Base-by-base conservation (phyloP, 257 asterid species). In the Primulina huaijiensis region DNA sequence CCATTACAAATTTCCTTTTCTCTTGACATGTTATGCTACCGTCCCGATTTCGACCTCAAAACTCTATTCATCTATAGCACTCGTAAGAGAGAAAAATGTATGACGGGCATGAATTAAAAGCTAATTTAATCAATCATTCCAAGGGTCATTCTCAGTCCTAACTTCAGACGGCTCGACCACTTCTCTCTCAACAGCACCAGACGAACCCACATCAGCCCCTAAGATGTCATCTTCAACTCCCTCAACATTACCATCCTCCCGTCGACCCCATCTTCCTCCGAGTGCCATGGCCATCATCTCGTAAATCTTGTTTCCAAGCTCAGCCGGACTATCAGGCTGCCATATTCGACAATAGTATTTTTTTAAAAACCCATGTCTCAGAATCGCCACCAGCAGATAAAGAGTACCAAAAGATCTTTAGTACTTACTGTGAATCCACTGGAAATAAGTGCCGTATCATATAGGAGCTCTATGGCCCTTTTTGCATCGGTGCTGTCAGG, bases 231-330 rank as follows among this genome's bases (percentile, higher is more conserved):
- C 72, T 21, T 34, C 76, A 8, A 73, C 69, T 30, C 57, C 52
- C 38, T 72, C 86, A 0, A 64, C 72, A 30, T 64, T 85, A 20
- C 73, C 85, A 0, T 82, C 97, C 67, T 94, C 93, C 0, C 58
- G 60, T 80, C 99, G 75, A 17, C 99, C 99, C 99, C 99, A 94
- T 75, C 92, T 84, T 72, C 99, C 99, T 68, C 99, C 99, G 19
- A 94, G 92, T 62, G 99, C 99, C 94, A 94, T 86, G 11, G 95
- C 91, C 99, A 94, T 94, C 99, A 94, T 89, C 77, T 94, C 96
- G 10, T 94, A 94, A 63, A 94, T 94, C 85, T 92, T 94, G 91
- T 82, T 90, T 14, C 99, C 91, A 66, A 92, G 82, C 81, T 94
- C 99, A 12, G 98, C 82, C 8, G 99, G 98, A 76, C 98, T 89